These are phyloP conservation scores for Lathyrus aphaca DNA, from an alignment of 306 rosid species.

Conservation along the genomic window DNA sequence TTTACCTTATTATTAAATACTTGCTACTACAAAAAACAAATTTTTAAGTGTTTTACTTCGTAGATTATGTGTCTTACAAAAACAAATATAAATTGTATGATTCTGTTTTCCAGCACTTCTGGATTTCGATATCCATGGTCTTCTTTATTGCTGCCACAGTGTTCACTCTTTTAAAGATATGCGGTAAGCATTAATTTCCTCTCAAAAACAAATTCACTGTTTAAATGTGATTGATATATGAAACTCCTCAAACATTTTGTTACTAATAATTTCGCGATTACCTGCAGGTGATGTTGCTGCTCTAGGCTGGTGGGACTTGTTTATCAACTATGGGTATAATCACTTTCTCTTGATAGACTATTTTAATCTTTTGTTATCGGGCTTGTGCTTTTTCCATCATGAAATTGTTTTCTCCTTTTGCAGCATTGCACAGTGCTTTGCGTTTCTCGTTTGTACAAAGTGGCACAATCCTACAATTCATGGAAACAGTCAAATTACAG, in stretches of 20 bases:
- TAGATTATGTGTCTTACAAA: conserved; percentile 25
- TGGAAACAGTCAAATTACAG: conserved; percentile 61
- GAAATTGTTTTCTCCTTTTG: conserved; percentile 40
- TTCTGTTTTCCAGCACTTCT: conserved; percentile 81
- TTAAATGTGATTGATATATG: neutral
- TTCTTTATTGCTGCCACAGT: conserved; percentile 87
- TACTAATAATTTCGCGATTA: conserved; percentile 32
- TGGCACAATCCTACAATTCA: conserved; percentile 95
- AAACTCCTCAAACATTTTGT: conserved; percentile 12
- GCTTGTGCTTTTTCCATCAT: conserved; percentile 33
- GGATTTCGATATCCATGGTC: conserved; percentile 99
- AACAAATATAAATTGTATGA: conserved; percentile 39
- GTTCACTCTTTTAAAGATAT: conserved; percentile 87
- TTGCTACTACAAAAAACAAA: neutral
- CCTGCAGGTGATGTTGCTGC: conserved; percentile 84
- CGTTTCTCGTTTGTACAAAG: conserved; percentile 94
- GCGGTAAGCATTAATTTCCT: conserved; percentile 62
- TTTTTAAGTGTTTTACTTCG: conserved; percentile 28
- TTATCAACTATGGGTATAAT: conserved; percentile 81
- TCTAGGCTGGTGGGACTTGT: conserved; percentile 97
- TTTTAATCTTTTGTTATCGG: conserved; percentile 14
- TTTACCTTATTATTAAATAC: conserved; percentile 5
- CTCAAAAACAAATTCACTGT: conserved; percentile 9
- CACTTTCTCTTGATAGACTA: conserved; percentile 30
- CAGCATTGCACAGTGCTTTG: conserved; percentile 97